phyloP scores from a whole-genome alignment of 768 basidiomycete species.

The Thelephora ganbajun region DNA sequence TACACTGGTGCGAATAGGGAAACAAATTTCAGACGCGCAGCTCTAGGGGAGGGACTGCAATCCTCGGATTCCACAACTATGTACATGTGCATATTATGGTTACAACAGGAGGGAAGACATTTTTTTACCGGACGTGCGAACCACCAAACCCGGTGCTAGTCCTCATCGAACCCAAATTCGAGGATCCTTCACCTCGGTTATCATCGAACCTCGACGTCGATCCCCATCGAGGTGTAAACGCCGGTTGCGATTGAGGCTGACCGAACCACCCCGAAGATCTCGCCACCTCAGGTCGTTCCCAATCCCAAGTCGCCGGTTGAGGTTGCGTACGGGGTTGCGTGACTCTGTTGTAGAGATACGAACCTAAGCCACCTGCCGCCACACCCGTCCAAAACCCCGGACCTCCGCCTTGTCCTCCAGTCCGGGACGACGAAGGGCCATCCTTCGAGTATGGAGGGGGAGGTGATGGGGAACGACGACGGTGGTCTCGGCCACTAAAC shows the following conservation, averaged over 20 bases:
- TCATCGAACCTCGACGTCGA: conserved; percentile 10
- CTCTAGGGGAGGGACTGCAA: too few relatives aligned
- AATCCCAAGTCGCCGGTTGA: conserved; percentile 47
- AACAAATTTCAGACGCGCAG: too few relatives aligned
- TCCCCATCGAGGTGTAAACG: conserved; percentile 5
- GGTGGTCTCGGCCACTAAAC: conserved; percentile 36
- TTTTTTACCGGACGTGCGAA: conserved; percentile 50
- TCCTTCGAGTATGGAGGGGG: conserved; percentile 44
- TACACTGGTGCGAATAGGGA: too few relatives aligned
- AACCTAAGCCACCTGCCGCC: conserved; percentile 55
- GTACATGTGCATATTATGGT: too few relatives aligned
- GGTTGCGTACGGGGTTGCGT: too few relatives aligned
- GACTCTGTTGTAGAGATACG: conserved; percentile 33
- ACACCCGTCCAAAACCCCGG: conserved; percentile 86
- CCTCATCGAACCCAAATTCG: conserved; percentile 57
- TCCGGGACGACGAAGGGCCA: conserved; percentile 17
- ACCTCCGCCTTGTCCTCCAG: conserved; percentile 28
- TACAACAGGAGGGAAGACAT: too few relatives aligned
- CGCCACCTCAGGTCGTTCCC: conserved; percentile 19
- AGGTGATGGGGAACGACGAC: conserved; percentile 22
- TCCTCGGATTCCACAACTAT: too few relatives aligned
- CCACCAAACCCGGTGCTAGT: conserved; percentile 72
- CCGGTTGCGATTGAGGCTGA: neutral
- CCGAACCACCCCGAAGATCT: conserved; percentile 3
- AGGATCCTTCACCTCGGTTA: conserved; percentile 53